Evolutionary conservation across 2,329 filamentous ascomycete species (phyloP), one percentile per base, ranked within the genome.

Genomic region (Aspergillus nomiae): DNA sequence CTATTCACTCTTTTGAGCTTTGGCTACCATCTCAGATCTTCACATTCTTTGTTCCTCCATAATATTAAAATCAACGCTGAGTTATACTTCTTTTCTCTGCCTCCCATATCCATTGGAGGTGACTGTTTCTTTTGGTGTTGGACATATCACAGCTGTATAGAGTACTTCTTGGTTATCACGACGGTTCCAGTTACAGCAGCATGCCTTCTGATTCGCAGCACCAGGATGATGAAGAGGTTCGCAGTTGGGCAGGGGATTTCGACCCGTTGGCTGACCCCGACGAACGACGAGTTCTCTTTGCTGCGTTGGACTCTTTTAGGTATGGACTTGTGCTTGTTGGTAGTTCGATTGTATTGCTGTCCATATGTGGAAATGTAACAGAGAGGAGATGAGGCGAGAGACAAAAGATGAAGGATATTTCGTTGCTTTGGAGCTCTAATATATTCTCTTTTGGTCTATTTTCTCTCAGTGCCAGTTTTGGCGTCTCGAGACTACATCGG

Each of bases 271-370:
- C 87, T 11, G 93, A 97, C 71, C 87, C 89, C 0, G 92, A 96
- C 67, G 94, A 99, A 79, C 83, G 88, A 56, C 85, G 85, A 65
- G 92, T 96, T 56, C 85, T 98, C 11, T 92, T 91, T 76, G 89
- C 88, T 57, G 90, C 93, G 2, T 80, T 98, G 59, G 92, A 97
- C 80, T 97, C 94, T 12, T 98, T 95, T 78, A 85, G 89, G 93
- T 97, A 43, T 50, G 48, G 21, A 53, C 30, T 51, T 51, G 38
- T 60, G 19, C 50, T 48, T 46, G 34, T 30, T 46, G 24, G 32
- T 53, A 60, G 24, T n/a, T 54, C 28, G 11, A 24, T 51, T 45
- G 1, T 38, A n/a, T 45, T 36, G 21, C 30, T 55, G 21, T 55
- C n/a, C 24, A 24, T 14, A 4, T 12, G 32, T 55, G 32, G 36